Conservation (phyloP, 768 basidiomycete genomes). For the Xanthoconium stramineum region DNA sequence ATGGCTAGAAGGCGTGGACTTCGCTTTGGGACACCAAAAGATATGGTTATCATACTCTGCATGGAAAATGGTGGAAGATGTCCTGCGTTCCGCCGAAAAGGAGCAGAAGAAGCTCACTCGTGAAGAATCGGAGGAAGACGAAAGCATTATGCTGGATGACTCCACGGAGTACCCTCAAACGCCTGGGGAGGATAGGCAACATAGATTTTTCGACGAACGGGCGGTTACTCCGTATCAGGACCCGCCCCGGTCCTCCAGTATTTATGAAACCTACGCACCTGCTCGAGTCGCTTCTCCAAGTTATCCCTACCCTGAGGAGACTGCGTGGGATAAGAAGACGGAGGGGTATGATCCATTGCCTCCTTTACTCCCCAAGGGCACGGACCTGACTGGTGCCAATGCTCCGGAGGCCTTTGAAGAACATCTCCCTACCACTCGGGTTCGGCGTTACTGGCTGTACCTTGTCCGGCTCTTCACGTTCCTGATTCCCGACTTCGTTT, state of each 20-base stretch:
- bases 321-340: slow-evolving; percentile 44
- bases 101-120: slow-evolving; percentile 41
- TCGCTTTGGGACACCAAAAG: slow-evolving; percentile 47
- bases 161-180: slow-evolving; percentile 39
- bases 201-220: slow-evolving; percentile 33
- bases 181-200: slow-evolving; percentile 27
- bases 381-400: slow-evolving; percentile 39
- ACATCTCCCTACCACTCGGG: slow-evolving; percentile 47
- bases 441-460: slow-evolving; percentile 57
- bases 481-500: slow-evolving; percentile 52
- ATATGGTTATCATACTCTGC: slow-evolving; percentile 55
- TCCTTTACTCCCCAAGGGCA: slow-evolving; percentile 37
- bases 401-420: slow-evolving; percentile 50
- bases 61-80: slow-evolving; percentile 63
- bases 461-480: slow-evolving; percentile 52
- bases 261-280: slow-evolving; percentile 24
- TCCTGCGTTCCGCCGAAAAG: slow-evolving; percentile 48
- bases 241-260: slow-evolving; percentile 29
- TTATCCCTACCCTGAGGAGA: slow-evolving; percentile 34
- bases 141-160: slow-evolving; percentile 41
- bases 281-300: slow-evolving; percentile 22
- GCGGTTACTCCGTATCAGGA: slow-evolving; percentile 28
- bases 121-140: slow-evolving; percentile 45
- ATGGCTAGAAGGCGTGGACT: slow-evolving; percentile 56
- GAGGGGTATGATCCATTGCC: slow-evolving; percentile 28